Percentiles rank a stretch among this genome's conserved stretches.
Conservation (phyloP, 805 yeast species). For the Candida coleopterorum region DNA sequence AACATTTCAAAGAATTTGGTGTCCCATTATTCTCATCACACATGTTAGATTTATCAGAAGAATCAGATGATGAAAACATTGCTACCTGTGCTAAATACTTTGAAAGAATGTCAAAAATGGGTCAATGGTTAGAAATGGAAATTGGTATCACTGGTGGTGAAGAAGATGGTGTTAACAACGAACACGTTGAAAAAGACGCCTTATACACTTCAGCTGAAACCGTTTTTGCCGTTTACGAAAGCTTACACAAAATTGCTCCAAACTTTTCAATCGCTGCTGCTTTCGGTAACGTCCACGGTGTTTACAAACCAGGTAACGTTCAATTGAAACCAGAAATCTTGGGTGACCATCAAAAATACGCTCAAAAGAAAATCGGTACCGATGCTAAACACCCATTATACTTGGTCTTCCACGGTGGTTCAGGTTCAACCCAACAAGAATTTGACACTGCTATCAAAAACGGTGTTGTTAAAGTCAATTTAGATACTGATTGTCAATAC, state of each 20-base stretch:
- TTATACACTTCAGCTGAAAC: conserved; percentile 95
- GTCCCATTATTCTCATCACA: conserved; percentile 98
- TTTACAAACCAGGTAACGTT: conserved; percentile 98
- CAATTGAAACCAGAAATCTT: conserved; percentile 86
- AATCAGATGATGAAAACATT: conserved; percentile 93
- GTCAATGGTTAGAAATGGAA: conserved; percentile 99
- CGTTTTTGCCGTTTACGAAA: conserved; percentile 86
- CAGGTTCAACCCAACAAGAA: conserved; percentile 92
- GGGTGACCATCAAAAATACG: conserved; percentile 93
- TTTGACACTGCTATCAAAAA: conserved; percentile 83
- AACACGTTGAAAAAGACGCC: conserved; percentile 78
- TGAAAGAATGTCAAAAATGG: conserved; percentile 86
- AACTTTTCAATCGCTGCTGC: conserved; percentile 99
- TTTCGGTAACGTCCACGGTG: conserved; percentile 99
- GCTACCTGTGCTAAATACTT: conserved; percentile 92
- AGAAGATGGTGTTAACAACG: conserved; percentile 99
- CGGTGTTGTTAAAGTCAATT: conserved; percentile 98
- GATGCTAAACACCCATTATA: conserved; percentile 67
- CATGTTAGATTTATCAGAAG: conserved; percentile 98
- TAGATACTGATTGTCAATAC: conserved; percentile 98
- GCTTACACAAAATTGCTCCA: conserved; percentile 86
- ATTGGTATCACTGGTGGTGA: conserved; percentile 99
- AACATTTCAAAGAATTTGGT: conserved; percentile 77
- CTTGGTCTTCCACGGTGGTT: conserved; percentile 99
- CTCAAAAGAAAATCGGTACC: conserved; percentile 60